phyloP scores from a whole-genome alignment of 1,284 basidiomycete genomes.

The Ganoderma meredithae region DNA sequence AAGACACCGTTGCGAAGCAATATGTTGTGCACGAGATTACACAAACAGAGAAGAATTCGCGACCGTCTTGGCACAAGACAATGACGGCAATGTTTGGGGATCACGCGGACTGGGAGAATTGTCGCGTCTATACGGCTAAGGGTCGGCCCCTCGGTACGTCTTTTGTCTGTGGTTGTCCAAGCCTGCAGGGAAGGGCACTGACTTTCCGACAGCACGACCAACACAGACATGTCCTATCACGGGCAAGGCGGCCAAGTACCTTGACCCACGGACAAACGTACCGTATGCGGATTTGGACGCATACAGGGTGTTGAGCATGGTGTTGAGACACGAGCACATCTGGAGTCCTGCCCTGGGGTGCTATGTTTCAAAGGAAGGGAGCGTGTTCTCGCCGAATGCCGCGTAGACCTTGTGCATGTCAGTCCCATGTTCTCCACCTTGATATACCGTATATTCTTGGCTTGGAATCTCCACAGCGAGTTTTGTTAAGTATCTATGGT shows the following conservation, averaged over 20 bases:
- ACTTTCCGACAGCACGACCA: conserved; percentile 57
- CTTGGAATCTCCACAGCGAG: not conserved
- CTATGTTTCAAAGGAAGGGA: conserved; percentile 46
- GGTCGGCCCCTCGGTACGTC: conserved; percentile 65
- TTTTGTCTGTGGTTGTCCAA: not conserved
- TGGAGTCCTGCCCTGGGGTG: conserved; percentile 69
- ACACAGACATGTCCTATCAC: conserved; percentile 70
- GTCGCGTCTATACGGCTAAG: conserved; percentile 68
- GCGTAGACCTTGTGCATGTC: conserved; percentile 1
- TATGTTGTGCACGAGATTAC: conserved; percentile 69
- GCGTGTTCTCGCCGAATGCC: conserved; percentile 20
- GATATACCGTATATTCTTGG: not conserved
- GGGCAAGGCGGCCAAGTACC: conserved; percentile 69
- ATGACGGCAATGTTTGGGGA: conserved; percentile 83
- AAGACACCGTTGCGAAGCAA: conserved; percentile 62
- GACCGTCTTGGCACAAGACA: conserved; percentile 72
- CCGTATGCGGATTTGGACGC: conserved; percentile 79
- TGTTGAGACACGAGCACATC: conserved; percentile 69
- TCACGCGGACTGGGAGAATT: conserved; percentile 73
- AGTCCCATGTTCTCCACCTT: no score
- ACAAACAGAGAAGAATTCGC: conserved; percentile 52
- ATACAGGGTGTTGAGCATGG: conserved; percentile 62
- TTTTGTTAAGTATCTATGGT: not conserved
- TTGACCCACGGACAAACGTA: conserved; percentile 79
- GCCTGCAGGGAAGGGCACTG: not conserved